phyloP scores from a whole-genome alignment of 2,329 filamentous ascomycete genomes.

The Cryphonectria parasitica region DNA sequence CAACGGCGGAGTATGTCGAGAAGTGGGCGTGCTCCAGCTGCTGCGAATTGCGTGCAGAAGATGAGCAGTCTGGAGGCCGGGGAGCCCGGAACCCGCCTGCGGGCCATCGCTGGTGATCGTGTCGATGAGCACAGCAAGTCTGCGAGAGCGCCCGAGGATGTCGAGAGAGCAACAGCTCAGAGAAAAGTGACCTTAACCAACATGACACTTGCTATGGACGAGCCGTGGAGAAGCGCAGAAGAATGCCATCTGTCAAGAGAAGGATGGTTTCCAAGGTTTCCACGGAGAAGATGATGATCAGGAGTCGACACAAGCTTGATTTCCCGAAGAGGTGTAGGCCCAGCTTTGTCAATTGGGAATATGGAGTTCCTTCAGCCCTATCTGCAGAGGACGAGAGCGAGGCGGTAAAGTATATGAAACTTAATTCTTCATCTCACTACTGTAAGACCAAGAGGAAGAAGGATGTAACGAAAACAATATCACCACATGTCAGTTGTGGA shows the following conservation, averaged over 20 bases:
- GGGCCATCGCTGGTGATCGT: slow-evolving; percentile 2
- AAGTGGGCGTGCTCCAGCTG: not conserved
- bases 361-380: not conserved
- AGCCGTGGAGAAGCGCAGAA: not conserved
- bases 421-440: not conserved
- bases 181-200: not conserved
- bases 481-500: not conserved
- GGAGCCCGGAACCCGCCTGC: not conserved
- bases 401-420: not conserved
- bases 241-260: not conserved
- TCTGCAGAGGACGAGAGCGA: not conserved
- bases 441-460: not conserved
- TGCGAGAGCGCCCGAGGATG: not conserved
- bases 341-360: not conserved
- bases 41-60: not conserved
- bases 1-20: not conserved
- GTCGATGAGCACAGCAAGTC: not conserved
- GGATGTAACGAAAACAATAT: not conserved
- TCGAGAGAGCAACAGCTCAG: slow-evolving; percentile 5
- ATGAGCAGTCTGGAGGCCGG: not conserved
- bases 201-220: not conserved
- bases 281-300: not conserved
- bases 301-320: not conserved
- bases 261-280: not conserved
- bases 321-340: not conserved